Base-by-base conservation (phyloP, 2,329 filamentous ascomycete genomes). In the Ampelomyces quisqualis region DNA sequence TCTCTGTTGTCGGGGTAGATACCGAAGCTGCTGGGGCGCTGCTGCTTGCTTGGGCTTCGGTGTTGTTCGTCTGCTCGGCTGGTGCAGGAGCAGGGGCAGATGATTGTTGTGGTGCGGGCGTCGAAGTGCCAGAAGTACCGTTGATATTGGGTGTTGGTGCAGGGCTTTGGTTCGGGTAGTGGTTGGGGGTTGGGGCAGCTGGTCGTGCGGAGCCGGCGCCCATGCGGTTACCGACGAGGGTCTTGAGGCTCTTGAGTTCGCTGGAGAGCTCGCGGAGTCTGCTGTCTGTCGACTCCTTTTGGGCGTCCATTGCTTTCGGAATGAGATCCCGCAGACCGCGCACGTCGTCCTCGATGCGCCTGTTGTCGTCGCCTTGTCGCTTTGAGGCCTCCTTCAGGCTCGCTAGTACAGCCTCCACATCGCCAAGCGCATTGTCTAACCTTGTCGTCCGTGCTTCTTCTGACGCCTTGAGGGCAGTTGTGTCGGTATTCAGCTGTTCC, bases 231-330 rank as follows among this genome's bases (percentile, higher is more conserved):
- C 76, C 76, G 35, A 98, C 81, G 38, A 98, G 76, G 2, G 88
- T 87, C 78, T 96, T 97, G 58, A 98, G 74, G 65, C 90, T 96
- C 74, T 87, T 89, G 58, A 98, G 77, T 70, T 98, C 93, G 5
- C 77, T 80, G 53, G 88, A 87, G 53, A 98, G 80, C 58, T 97
- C 93, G 68, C 84, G 86, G 43, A 98, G 73, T 34, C 90, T 79
- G 52, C 76, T 79, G 63, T 97, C 90, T 18, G 87, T 88, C 38
- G 82, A 77, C 47, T 91, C 87, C 70, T 91, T 91, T 63, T 96
- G 89, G 38, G 85, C 86, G 50, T 93, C 84, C 58, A 98, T 79
- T 2, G 90, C 90, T 68, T 87, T 88, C 6, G 94, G 93, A 39
- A 98, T 89, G 36, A 87, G 76, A 52, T 90, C 87, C 66, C 91